Base-by-base conservation (phyloP, 345 rosid species). In the Acer negundo region DNA sequence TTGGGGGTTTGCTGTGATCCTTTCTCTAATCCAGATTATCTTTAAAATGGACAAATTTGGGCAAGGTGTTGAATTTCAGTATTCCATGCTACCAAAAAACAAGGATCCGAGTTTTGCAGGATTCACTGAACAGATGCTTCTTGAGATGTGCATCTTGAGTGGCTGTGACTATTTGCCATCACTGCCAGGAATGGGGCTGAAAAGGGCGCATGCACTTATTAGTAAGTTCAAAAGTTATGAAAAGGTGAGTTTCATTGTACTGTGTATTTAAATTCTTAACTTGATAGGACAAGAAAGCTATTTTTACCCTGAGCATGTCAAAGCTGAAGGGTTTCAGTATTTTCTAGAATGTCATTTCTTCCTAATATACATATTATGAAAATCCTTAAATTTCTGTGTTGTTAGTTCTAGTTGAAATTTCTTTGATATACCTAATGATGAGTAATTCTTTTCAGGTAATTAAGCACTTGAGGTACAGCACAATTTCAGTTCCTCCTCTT, bases 41-140 rank as follows among this genome's bases (percentile, higher is more conserved):
- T 96, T 87, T 76, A 96, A 96, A 80, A 92, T 96, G 98, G 98
- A 96, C 85, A 94, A 96, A 88, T 94, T 87, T 80, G 99, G 99
- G 65, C 97, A 92, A 82, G 97, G 90, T 69, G 89, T 92, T 76
- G 97, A 94, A 82, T 96, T 96, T 82, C 88, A 85, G 66, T 80
- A 80, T 76, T 90, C 93, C 73, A 85, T 82, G 87, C 90, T 96
- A 67, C 89, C 83, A 19, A 81, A 71, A 85, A 96, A 92, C 82
- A 90, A 84, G 80, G 97, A 89, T 26, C 82, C 90, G 66, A 82
- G 80, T 82, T 90, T 96, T 82, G 76, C 84, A 17, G 97, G 92
- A 79, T 91, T 96, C 81, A 89, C 93, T 73, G 83, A 87, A 69
- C 91, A 87, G 82, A 94, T 92, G 99, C 80, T 96, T 80, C 97